phyloP scores from a whole-genome alignment of 495 filamentous ascomycete genomes.

The Neurospora sp. region DNA sequence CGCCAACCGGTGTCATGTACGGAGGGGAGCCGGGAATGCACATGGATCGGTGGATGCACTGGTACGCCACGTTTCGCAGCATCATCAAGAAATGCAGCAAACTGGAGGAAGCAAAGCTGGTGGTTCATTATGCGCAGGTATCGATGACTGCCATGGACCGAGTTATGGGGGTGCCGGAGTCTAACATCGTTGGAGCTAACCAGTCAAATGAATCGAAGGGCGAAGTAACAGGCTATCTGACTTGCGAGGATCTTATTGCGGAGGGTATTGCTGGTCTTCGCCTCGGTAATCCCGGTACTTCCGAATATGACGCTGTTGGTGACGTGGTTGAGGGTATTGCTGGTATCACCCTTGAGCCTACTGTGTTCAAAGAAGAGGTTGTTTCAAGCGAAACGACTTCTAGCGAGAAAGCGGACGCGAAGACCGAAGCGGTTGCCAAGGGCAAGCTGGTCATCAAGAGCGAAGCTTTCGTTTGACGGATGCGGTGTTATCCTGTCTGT shows the following conservation, averaged over 20 bases:
- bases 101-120: neutral
- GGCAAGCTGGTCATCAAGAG: neutral
- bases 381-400: neutral
- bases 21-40: neutral
- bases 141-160: neutral
- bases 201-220: neutral
- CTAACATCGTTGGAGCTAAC: neutral
- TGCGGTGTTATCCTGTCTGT: neutral
- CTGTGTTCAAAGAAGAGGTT: neutral
- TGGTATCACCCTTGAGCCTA: neutral
- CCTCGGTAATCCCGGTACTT: neutral
- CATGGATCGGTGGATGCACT: neutral
- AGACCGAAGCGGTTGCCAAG: neutral
- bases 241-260: neutral
- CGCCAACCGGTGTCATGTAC: neutral
- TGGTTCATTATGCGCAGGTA: neutral
- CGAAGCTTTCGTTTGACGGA: neutral
- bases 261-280: neutral
- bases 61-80: neutral
- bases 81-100: neutral
- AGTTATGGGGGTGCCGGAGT: neutral
- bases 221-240: neutral
- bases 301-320: neutral
- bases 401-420: neutral
- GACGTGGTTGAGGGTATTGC: neutral